phyloP scores from a whole-genome alignment of 331 rosid genomes.

The Malus hybrid region DNA sequence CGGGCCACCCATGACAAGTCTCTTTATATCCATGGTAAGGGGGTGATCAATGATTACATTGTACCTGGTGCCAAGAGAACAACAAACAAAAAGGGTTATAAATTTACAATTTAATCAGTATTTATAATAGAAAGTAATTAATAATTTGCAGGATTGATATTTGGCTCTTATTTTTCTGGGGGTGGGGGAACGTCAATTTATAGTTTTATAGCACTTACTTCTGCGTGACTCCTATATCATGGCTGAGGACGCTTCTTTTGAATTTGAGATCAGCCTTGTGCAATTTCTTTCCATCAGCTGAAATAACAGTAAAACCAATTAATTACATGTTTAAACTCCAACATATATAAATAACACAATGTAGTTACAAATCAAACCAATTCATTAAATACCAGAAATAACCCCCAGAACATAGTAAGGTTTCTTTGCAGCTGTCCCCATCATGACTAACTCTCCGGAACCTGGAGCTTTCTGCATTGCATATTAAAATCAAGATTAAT shows the following conservation, averaged over 20 bases:
- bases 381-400: slow-evolving; percentile 43
- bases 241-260: slow-evolving; percentile 42
- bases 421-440: slow-evolving; percentile 40
- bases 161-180: too few species aligned
- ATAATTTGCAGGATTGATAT: too few species aligned
- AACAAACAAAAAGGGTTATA: background rate
- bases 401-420: slow-evolving; percentile 53
- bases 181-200: too few species aligned
- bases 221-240: slow-evolving; percentile 55
- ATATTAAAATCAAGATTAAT: background rate
- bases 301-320: background rate
- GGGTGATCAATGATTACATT: slow-evolving; percentile 63
- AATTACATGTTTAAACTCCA: background rate
- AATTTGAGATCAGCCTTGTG: slow-evolving; percentile 53
- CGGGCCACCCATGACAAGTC: slow-evolving; percentile 50
- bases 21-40: slow-evolving; percentile 39
- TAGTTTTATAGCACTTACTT: slow-evolving; percentile 22
- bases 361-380: background rate
- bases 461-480: slow-evolving; percentile 46
- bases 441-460: slow-evolving; percentile 42
- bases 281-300: slow-evolving; percentile 58
- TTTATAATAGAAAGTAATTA: too few species aligned
- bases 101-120: too few species aligned
- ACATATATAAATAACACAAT: background rate
- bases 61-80: slow-evolving; percentile 30